phyloP scores from a whole-genome alignment of 768 basidiomycete species.

The Suillus alpinus region DNA sequence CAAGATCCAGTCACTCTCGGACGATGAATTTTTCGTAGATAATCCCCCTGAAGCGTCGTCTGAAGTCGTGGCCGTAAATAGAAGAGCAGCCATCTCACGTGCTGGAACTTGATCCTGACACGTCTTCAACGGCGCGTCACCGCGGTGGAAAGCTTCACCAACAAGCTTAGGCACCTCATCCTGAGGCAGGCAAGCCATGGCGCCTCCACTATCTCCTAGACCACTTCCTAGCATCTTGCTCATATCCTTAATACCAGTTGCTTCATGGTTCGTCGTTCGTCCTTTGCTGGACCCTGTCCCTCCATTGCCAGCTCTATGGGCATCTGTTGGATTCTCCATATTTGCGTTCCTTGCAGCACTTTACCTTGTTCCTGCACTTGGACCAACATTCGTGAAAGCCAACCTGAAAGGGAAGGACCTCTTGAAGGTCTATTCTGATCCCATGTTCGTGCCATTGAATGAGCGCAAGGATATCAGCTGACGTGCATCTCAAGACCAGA shows the following conservation, averaged over 20 bases:
- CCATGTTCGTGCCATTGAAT: slow-evolving; percentile 51
- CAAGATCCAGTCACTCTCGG: slow-evolving; percentile 20
- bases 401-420: slow-evolving; percentile 85
- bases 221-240: slow-evolving; percentile 53
- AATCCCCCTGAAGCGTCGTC: neutral
- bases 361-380: slow-evolving; percentile 80
- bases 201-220: slow-evolving; percentile 36
- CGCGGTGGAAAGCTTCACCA: neutral
- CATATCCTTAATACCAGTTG: slow-evolving; percentile 61
- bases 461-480: neutral
- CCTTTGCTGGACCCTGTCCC: slow-evolving; percentile 71
- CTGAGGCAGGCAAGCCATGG: slow-evolving; percentile 16
- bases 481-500: slow-evolving; percentile 69
- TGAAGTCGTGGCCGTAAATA: slow-evolving; percentile 11
- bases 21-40: neutral
- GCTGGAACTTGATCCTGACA: neutral
- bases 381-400: slow-evolving; percentile 74
- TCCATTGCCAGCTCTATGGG: slow-evolving; percentile 69
- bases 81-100: slow-evolving; percentile 15
- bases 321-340: slow-evolving; percentile 79
- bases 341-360: slow-evolving; percentile 77
- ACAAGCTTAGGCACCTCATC: neutral
- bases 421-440: slow-evolving; percentile 73
- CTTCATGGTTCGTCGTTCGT: slow-evolving; percentile 68
- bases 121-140: neutral